Conservation (phyloP, 352 stramenopile species). For the Phytophthora chlamydospora region DNA sequence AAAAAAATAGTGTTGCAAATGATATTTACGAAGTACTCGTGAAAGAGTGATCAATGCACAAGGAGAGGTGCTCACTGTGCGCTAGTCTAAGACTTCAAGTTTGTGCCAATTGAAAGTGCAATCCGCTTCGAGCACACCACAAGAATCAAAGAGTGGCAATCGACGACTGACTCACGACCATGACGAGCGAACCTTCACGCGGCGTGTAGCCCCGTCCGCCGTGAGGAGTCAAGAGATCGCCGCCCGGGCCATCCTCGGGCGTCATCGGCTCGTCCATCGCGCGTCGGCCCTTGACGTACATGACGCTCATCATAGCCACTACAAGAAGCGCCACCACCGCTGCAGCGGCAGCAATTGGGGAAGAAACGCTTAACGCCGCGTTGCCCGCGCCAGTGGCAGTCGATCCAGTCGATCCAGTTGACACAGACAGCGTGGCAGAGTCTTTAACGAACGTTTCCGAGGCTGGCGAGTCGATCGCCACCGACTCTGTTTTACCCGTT, state of each 20-base stretch:
- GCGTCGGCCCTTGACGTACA: constrained; percentile 33
- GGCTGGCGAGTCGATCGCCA: background rate
- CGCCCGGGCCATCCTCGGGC: constrained; percentile 15
- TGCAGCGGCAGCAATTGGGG: constrained; percentile 10
- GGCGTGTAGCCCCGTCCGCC: constrained; percentile 29
- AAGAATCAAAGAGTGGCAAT: constrained; percentile 39
- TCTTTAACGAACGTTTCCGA: constrained; percentile 1
- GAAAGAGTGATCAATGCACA: constrained; percentile 23
- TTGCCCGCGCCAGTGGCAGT: background rate
- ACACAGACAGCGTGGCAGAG: constrained; percentile 5
- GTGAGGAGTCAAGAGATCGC: constrained; percentile 23
- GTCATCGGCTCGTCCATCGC: constrained; percentile 30
- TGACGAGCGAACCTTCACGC: constrained; percentile 34
- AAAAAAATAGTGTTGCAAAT: too few species aligned
- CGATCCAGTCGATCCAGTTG: constrained; percentile 16
- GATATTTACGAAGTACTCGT: constrained; percentile 32
- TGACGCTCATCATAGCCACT: constrained; percentile 36
- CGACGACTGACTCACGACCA: constrained; percentile 42
- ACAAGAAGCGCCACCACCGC: constrained; percentile 30
- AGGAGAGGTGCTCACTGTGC: constrained; percentile 2
- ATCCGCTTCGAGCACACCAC: constrained; percentile 1
- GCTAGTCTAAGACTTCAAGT: constrained; percentile 13
- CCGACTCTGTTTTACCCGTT: constrained; percentile 1
- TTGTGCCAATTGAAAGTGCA: background rate
- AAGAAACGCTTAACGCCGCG: background rate